A percentile compares a stretch with the other conserved stretches of the same genome.
These are phyloP conservation scores for Astrocystis sublimbata DNA, from an alignment of 495 filamentous ascomycete species.

Conservation along the genomic window DNA sequence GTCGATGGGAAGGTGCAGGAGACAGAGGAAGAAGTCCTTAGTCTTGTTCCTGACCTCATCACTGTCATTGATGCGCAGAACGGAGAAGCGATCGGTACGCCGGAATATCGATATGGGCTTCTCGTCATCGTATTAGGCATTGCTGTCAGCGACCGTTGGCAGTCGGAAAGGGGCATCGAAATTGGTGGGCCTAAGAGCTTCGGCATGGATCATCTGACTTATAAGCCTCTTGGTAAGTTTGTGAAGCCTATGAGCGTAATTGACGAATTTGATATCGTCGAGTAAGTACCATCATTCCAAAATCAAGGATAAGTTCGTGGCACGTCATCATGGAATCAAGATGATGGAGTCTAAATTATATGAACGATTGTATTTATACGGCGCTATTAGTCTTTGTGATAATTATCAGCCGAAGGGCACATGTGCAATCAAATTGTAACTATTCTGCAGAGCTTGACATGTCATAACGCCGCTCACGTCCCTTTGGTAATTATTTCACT, in stretches of 20 bases:
- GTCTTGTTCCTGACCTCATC: constrained; percentile 63
- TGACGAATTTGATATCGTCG: constrained; percentile 46
- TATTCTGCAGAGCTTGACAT: too few relatives aligned
- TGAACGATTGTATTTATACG: too few relatives aligned
- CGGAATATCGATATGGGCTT: constrained; percentile 63
- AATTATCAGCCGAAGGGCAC: too few relatives aligned
- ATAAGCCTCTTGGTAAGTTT: constrained; percentile 50
- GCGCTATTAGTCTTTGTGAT: too few relatives aligned
- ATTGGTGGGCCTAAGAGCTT: constrained; percentile 56
- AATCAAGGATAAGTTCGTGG: too few relatives aligned
- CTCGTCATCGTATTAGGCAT: constrained; percentile 59
- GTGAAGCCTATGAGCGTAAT: constrained; percentile 54
- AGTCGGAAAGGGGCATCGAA: constrained; percentile 50
- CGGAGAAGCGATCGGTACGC: constrained; percentile 60
- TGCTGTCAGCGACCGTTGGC: constrained; percentile 59
- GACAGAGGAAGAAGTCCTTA: constrained; percentile 49
- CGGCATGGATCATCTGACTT: constrained; percentile 51
- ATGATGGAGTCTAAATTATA: too few relatives aligned
- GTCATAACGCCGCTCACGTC: too few relatives aligned
- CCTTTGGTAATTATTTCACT: too few relatives aligned
- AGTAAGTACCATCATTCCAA: constrained; percentile 34
- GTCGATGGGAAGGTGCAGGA: constrained; percentile 28
- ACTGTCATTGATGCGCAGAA: constrained; percentile 60
- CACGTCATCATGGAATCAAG: too few relatives aligned
- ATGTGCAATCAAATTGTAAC: too few relatives aligned